Evolutionary conservation across 2,329 filamentous ascomycete species (phyloP), one percentile per base, ranked within the genome.

Genomic region (Canariomyces notabilis): DNA sequence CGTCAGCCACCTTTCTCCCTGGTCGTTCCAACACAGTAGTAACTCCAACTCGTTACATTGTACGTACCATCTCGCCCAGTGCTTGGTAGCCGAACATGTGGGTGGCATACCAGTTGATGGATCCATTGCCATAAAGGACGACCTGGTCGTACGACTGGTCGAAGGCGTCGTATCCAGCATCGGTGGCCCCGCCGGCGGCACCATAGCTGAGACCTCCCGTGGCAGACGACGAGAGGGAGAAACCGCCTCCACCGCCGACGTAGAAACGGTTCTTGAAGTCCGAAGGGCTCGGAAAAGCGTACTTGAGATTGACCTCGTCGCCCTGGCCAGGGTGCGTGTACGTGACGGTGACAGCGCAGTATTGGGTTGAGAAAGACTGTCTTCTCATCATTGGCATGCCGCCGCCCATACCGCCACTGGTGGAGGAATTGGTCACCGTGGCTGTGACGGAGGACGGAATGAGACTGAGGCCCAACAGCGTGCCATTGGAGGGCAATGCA

Each of bases 51-150:
- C n/a, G n/a, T n/a, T n/a, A n/a, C n/a, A n/a, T n/a, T n/a, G n/a
- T n/a, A n/a, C n/a, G n/a, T n/a, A n/a, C 74, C 66, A 77, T 69
- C 58, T 80, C 76, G 36, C 70, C 69, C 1, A 77, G 61, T 0
- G 70, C 75, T 50, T 71, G 64, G 61, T 78, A 78, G 1, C 63
- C 67, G 43, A 76, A 77, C 64, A 71, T 74, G 60, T 72, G 68
- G 3, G 68, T 63, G 1, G 68, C 61, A 26, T 77, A 66, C 62
- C 67, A 77, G 58, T 78, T 74, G 53, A 75, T 64, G 3, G 71
- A 70, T 9, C 74, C 74, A 47, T 79, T 76, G n/a, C 61, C 68
- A 40, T 61, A 57, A 1, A 75, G 61, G 12, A 67, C 62, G 2
- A 70, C 67, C n/a, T n/a, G n/a, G n/a, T n/a, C n/a, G n/a, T n/a